Evolutionary conservation across 2,329 filamentous ascomycete species (phyloP).

Genomic region (Rhynchosporium secalis): DNA sequence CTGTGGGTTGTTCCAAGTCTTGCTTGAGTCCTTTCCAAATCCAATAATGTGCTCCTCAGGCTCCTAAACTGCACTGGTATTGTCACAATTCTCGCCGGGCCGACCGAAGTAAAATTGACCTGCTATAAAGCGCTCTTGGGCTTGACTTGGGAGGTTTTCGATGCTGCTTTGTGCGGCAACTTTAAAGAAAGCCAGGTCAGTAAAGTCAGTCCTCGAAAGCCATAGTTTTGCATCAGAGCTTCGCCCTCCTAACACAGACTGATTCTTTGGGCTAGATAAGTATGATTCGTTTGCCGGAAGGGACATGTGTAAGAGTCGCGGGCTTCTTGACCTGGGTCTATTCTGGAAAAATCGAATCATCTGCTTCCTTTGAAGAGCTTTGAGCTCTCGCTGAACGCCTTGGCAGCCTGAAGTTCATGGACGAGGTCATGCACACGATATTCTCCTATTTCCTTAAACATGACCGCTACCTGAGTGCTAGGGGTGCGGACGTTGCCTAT

Average conservation of each 20-base stretch:
- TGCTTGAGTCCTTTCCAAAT: background rate
- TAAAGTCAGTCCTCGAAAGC: background rate
- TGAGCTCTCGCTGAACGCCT: constrained; percentile 5
- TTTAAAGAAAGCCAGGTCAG: background rate
- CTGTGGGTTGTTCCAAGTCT: background rate
- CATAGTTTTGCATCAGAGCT: too few species aligned
- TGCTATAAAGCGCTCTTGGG: constrained; percentile 14
- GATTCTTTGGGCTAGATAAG: background rate
- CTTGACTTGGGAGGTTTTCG: constrained; percentile 9
- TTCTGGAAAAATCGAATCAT: constrained; percentile 1
- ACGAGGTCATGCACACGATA: constrained; percentile 6
- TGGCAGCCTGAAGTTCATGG: background rate
- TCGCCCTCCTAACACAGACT: too few species aligned
- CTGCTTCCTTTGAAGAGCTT: background rate
- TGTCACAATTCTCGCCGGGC: constrained; percentile 4
- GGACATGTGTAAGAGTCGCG: background rate
- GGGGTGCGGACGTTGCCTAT: background rate
- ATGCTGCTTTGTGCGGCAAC: constrained; percentile 4
- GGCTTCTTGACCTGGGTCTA: constrained; percentile 1
- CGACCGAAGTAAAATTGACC: background rate
- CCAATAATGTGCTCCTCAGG: background rate
- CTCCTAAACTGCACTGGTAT: background rate
- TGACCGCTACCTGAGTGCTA: background rate
- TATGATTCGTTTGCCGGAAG: background rate
- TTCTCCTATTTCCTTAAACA: background rate